These are phyloP conservation scores for Eucalyptus erythrocorys DNA, from an alignment of 345 rosid genomes.

Conservation along the genomic window DNA sequence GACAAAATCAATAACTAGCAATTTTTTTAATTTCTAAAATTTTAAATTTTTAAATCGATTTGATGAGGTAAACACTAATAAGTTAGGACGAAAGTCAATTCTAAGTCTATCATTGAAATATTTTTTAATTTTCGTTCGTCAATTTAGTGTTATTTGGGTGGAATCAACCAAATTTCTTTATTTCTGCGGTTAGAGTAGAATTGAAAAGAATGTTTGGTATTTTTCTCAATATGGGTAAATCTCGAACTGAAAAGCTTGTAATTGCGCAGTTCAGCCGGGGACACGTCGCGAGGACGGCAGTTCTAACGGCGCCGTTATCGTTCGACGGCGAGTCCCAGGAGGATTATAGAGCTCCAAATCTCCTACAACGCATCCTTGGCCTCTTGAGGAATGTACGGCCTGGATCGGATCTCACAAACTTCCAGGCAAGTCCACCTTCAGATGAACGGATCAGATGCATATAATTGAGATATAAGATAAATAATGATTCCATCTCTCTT, in stretches of 20 bases:
- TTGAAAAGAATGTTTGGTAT: background rate
- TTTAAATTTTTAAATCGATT: background rate
- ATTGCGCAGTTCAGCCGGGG: constrained; percentile 6
- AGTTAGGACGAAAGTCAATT: background rate
- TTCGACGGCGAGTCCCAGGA: constrained; percentile 27
- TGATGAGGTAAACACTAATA: background rate
- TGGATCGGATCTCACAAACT: constrained; percentile 47
- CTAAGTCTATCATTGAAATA: background rate
- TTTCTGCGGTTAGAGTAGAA: background rate
- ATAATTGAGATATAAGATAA: too few species aligned
- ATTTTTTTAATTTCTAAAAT: too few species aligned
- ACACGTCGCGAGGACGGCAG: constrained; percentile 2
- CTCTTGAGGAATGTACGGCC: constrained; percentile 41
- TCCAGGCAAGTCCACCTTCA: constrained; percentile 23
- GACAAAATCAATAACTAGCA: background rate
- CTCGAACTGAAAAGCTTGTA: background rate
- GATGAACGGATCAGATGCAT: background rate
- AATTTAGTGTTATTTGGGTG: too few species aligned
- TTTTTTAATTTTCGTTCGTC: too few species aligned
- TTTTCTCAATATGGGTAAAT: background rate
- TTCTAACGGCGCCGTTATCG: constrained; percentile 34
- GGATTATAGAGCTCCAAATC: constrained; percentile 27
- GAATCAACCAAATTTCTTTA: too few species aligned
- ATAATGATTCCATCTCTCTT: too few species aligned
- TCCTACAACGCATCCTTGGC: constrained; percentile 32